Base-by-base conservation (phyloP, 2,329 filamentous ascomycete species). In the Sphaerostilbella broomeana region DNA sequence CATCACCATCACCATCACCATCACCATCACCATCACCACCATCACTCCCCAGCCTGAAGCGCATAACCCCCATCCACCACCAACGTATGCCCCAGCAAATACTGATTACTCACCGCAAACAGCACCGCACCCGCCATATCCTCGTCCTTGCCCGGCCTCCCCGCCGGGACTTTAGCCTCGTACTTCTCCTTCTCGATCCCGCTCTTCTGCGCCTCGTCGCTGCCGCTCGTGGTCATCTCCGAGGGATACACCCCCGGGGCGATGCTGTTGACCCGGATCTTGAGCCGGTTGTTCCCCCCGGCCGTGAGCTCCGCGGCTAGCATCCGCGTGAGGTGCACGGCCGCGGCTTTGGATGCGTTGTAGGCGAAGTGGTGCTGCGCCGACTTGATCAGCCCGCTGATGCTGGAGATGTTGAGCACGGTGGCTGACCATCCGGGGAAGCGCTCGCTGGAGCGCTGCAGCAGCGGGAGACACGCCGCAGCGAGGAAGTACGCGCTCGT, bases 241-340 rank as follows among this genome's bases (percentile, higher is more conserved):
- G 79, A 82, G 13, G 79, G 81, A 51, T 75, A 75, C 19, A 84
- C 71, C 22, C 83, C 83, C 0, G 84, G 84, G 0, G 84, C 84
- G 45, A 86, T 85, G 27, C 81, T 77, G 53, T 88, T 73, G 25
- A 83, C 72, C 49, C 87, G 84, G 27, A 75, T 68, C 57, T 77
- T 81, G 45, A 83, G 71, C 15, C 30, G 30, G 17, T 33, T 33
- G 2, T 16, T 33, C 3, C 72, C 69, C 32, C 75, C 67, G 44
- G 63, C 63, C 1, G 74, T 71, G 5, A 84, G 55, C 58, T 84
- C 80, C 25, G 67, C 63, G 0, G 80, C 77, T 9, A 85, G 61
- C 54, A 84, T 79, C 40, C 78, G 67, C 22, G 70, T 79, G 39
- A 85, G 59, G 49, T 85, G 81, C 45, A 77, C 70, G 3, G 81